phyloP scores from a whole-genome alignment of 2,329 filamentous ascomycete species.

The Xylariomycetidae sp. region DNA sequence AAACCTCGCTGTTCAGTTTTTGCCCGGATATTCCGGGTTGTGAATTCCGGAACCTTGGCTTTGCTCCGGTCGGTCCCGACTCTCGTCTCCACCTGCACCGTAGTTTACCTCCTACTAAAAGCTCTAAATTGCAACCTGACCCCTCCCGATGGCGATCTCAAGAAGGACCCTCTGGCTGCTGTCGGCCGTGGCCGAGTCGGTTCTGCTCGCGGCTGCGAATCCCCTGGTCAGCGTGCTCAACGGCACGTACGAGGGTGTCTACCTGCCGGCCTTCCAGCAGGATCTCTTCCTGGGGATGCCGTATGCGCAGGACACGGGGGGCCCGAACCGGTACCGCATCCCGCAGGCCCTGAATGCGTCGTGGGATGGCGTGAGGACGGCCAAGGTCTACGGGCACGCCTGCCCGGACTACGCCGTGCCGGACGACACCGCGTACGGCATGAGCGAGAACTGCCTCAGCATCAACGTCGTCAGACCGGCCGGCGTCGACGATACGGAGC shows the following conservation, averaged over 20 bases:
- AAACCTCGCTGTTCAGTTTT: no score
- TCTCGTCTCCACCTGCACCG: no score
- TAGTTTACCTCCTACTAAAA: no score
- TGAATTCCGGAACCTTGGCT: no score
- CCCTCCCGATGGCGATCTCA: no score
- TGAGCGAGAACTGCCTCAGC: constrained; percentile 28
- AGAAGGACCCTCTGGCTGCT: no score
- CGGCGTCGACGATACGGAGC: constrained; percentile 5
- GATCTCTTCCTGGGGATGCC: constrained; percentile 53
- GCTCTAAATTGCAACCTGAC: no score
- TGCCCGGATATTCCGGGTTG: no score
- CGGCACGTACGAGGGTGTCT: constrained; percentile 32
- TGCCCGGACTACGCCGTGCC: constrained; percentile 17
- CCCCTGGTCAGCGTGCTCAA: constrained; percentile 24
- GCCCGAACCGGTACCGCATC: constrained; percentile 25
- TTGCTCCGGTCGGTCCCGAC: no score
- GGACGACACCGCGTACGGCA: constrained; percentile 17
- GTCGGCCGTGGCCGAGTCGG: background rate
- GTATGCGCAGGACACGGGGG: constrained; percentile 44
- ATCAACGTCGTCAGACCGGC: constrained; percentile 27
- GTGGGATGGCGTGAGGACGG: constrained; percentile 14
- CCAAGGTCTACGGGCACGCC: constrained; percentile 15
- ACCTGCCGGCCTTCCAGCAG: constrained; percentile 33
- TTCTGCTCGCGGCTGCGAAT: constrained; percentile 2
- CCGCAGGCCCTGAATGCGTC: constrained; percentile 19